Conservation (phyloP, 805 yeast genomes). For the Ogataea ramenticola region DNA sequence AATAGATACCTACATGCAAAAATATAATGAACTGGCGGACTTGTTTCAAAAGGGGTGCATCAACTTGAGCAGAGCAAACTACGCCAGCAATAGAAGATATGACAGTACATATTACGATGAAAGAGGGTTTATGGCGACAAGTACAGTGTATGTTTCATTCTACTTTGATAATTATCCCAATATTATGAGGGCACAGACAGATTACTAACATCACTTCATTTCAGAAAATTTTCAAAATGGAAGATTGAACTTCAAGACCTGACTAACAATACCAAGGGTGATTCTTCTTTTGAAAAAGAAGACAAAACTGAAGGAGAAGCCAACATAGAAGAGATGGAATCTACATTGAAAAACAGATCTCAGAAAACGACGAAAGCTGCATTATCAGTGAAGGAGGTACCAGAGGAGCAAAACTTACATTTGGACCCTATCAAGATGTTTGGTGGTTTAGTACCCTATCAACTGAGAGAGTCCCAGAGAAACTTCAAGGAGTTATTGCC, state of each 20-base stretch:
- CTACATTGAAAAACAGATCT: neutral
- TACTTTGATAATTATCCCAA: neutral
- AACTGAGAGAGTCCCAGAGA: neutral
- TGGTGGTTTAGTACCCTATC: neutral
- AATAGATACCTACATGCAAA: constrained; percentile 27
- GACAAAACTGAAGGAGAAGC: neutral
- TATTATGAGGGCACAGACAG: neutral
- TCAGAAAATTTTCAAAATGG: neutral
- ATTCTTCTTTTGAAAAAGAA: neutral
- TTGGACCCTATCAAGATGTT: neutral
- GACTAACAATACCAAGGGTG: neutral
- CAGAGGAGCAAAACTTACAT: neutral
- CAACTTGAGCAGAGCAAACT: constrained; percentile 37
- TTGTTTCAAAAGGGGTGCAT: constrained; percentile 29
- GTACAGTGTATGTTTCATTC: constrained; percentile 6
- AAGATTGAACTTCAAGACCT: neutral
- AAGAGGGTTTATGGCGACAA: constrained; percentile 10
- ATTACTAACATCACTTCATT: neutral
- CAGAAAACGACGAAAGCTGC: neutral
- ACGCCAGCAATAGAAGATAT: constrained; percentile 16
- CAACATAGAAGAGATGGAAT: neutral
- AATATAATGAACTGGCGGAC: constrained; percentile 15
- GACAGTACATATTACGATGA: constrained; percentile 14
- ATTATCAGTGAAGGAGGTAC: neutral
- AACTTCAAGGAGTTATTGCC: neutral